phyloP scores from a whole-genome alignment of 2,329 filamentous ascomycete species.

The Macrophomina pseudophaseolina region DNA sequence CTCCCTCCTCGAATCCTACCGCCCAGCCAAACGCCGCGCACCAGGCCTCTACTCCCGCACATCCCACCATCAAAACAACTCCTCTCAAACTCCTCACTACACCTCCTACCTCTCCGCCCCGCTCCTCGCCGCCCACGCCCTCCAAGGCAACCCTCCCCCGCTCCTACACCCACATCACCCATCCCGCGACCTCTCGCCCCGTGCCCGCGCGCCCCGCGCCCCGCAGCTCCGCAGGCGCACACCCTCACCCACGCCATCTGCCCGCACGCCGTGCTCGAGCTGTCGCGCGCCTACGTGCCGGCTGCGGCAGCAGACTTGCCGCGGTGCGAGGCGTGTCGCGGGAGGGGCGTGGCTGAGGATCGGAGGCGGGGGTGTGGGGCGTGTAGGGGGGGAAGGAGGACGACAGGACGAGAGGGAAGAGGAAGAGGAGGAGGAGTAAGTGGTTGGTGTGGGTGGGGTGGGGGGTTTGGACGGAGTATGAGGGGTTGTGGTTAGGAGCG shows the following conservation, averaged over 20 bases:
- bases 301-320: neutral
- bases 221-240: neutral
- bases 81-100: too few species aligned
- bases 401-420: neutral
- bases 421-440: too few species aligned
- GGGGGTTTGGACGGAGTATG: neutral
- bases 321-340: too few species aligned
- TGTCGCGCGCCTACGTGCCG: neutral
- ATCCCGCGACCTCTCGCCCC: too few species aligned
- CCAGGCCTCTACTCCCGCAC: neutral
- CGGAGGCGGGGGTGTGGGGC: too few species aligned
- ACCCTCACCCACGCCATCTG: neutral
- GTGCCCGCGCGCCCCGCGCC: neutral
- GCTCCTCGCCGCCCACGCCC: neutral
- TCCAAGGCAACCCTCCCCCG: constrained; percentile 1
- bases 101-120: constrained; percentile 8
- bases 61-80: neutral
- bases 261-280: neutral
- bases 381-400: neutral
- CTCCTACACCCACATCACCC: too few species aligned
- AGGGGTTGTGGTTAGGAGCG: neutral
- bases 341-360: neutral
- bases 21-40: too few species aligned
- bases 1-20: too few species aligned
- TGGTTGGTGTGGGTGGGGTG: too few species aligned